Percentiles rank a stretch among this genome's conserved stretches.
Conservation (phyloP, 345 rosid species). For the Microthlaspi erraticum region DNA sequence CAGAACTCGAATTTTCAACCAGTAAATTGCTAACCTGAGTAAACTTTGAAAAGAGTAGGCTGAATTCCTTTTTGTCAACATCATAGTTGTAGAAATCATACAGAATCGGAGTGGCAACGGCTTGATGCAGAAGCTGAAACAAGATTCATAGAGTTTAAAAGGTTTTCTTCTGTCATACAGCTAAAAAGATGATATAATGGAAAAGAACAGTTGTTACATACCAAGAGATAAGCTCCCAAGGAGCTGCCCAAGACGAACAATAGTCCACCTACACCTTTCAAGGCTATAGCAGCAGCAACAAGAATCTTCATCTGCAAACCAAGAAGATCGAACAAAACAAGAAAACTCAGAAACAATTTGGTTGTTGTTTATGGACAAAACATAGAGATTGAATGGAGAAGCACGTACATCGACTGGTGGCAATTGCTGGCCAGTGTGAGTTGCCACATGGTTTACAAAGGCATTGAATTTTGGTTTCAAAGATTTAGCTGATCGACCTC, state of each 20-base stretch:
- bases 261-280: constrained; percentile 73
- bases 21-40: constrained; percentile 54
- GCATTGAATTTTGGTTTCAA: constrained; percentile 53
- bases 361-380: not conserved
- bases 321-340: constrained; percentile 15
- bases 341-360: not conserved
- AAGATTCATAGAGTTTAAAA: not conserved
- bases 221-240: constrained; percentile 80
- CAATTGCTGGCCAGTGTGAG: constrained; percentile 58
- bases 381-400: not conserved
- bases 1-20: not conserved
- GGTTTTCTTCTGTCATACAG: not conserved
- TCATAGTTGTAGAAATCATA: constrained; percentile 82
- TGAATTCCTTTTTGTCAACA: constrained; percentile 56
- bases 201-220: constrained; percentile 32
- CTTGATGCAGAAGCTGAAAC: constrained; percentile 69
- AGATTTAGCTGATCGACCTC: constrained; percentile 63
- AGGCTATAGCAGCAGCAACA: constrained; percentile 57
- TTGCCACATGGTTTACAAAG: constrained; percentile 50
- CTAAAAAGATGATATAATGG: not conserved
- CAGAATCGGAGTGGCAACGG: constrained; percentile 54
- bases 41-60: constrained; percentile 58
- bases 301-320: constrained; percentile 52
- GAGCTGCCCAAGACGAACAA: constrained; percentile 70
- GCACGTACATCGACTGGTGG: constrained; percentile 57